Percentiles rank a stretch among this genome's conserved stretches.
Conservation (phyloP, 345 rosid species). For the Sapria himalayana region DNA sequence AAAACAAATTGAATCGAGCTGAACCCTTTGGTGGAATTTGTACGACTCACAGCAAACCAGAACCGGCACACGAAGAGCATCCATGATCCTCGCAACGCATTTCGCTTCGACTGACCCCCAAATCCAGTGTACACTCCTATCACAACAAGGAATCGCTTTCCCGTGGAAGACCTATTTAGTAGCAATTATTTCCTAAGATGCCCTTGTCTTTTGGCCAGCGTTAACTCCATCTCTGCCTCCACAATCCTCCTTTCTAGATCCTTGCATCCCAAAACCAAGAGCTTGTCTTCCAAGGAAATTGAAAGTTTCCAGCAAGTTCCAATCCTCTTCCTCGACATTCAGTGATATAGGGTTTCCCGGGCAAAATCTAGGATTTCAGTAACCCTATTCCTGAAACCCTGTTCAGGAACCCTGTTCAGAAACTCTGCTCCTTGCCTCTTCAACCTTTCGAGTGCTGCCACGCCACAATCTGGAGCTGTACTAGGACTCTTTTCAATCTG, state of each 20-base stretch:
- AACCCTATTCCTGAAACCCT: no score
- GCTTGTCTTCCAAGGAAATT: no score
- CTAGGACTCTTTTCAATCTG: no score
- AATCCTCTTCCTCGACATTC: no score
- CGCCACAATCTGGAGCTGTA: no score
- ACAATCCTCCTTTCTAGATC: slow-evolving; percentile 77
- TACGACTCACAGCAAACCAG: slow-evolving; percentile 93
- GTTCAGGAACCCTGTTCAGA: no score
- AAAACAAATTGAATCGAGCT: slow-evolving; percentile 82
- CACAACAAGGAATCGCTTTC: slow-evolving; percentile 53
- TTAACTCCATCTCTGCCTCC: slow-evolving; percentile 88
- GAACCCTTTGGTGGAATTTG: slow-evolving; percentile 91
- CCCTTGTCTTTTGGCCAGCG: slow-evolving; percentile 85
- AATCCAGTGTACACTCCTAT: slow-evolving; percentile 94
- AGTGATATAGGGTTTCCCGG: no score
- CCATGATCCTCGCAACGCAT: slow-evolving; percentile 71
- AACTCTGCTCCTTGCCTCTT: no score
- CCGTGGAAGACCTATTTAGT: slow-evolving; percentile 25
- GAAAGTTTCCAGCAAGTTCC: no score
- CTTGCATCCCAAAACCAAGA: no score
- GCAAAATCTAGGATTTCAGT: no score
- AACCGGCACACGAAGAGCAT: slow-evolving; percentile 79
- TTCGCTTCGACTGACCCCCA: slow-evolving; percentile 65
- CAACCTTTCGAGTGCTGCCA: no score
- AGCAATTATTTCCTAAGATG: slow-evolving; percentile 31